Base-by-base conservation (phyloP, 345 rosid genomes). In the Leavenworthia alabamica region DNA sequence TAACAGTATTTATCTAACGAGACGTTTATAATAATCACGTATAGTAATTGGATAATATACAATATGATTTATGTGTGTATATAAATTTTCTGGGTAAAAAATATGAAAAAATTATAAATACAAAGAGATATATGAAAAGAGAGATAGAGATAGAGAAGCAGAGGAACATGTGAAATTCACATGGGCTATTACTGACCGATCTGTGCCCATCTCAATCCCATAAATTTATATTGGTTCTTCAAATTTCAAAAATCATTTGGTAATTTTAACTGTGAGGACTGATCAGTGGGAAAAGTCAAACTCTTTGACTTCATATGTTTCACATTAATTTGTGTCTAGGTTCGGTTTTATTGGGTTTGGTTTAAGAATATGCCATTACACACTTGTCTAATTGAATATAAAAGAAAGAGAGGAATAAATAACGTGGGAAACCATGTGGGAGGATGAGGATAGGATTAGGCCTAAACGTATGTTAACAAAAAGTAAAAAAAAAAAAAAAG, bases 371-470 rank as follows among this genome's bases (percentile, higher is more conserved):
- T n/a, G n/a, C n/a, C n/a, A n/a, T n/a, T 24, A 4, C 27, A 24
- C 27, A 24, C 51, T 58, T 67, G 72, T 60, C 14, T 48, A 60
- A 35, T 23, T 54, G 43, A 46, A 45, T 54, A 49, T 51, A 31
- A 39, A 39, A 16, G 22, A 36, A 13, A 27, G 22, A 64, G 44
- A 53, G 26, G 47, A 16, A 62, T 51, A 23, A 33, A 64, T 48
- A 70, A 71, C 70, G 75, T 71, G 75, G 75, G 41, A 19, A 49
- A 13, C 60, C 75, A 71, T 71, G 75, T 71, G 75, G 75, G 54
- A 63, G n/a, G n/a, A n/a, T n/a, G n/a, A n/a, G 4, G 65, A 65
- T 46, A 63, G 60, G 33, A 59, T 46, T 64, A 70, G 69, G 64
- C 74, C 74, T 70, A 70, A 70, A 28, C 64, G 62, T 37, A 53